Conservation (phyloP, 1,139 yeast genomes). For the Protomyces lactucae-debilis region DNA sequence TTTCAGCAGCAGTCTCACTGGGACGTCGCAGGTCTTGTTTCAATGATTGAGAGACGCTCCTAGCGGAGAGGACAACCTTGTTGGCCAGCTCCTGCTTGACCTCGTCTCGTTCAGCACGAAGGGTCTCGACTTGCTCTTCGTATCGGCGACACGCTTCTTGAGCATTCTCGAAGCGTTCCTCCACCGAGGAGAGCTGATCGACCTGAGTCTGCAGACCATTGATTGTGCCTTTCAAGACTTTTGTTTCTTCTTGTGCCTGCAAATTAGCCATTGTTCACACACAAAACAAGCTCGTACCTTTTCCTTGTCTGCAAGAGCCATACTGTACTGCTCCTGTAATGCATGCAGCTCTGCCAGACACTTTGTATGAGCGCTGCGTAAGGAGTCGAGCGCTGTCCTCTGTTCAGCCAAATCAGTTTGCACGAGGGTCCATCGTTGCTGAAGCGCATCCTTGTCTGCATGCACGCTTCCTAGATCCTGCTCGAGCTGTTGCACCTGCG, state of each 20-base stretch:
- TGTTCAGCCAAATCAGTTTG: not conserved
- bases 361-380: not conserved
- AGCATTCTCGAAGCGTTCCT: not conserved
- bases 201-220: not conserved
- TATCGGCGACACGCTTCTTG: not conserved
- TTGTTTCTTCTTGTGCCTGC: not conserved
- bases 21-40: not conserved
- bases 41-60: not conserved
- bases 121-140: not conserved
- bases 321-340: not conserved
- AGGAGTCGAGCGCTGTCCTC: not conserved
- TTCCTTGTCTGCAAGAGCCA: not conserved
- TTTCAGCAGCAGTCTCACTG: not conserved
- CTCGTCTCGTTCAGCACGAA: not conserved
- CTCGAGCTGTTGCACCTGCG: conserved; percentile 6
- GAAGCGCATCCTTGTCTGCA: not conserved
- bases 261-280: not conserved
- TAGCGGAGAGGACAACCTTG: not conserved
- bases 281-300: not conserved
- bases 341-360: not conserved
- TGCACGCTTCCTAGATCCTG: not conserved
- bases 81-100: not conserved
- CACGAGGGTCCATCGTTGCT: not conserved
- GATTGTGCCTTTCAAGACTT: not conserved
- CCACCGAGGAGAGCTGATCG: not conserved